phyloP scores from a whole-genome alignment of 2,329 filamentous ascomycete genomes.

The Pseudogymnoascus pannorum region DNA sequence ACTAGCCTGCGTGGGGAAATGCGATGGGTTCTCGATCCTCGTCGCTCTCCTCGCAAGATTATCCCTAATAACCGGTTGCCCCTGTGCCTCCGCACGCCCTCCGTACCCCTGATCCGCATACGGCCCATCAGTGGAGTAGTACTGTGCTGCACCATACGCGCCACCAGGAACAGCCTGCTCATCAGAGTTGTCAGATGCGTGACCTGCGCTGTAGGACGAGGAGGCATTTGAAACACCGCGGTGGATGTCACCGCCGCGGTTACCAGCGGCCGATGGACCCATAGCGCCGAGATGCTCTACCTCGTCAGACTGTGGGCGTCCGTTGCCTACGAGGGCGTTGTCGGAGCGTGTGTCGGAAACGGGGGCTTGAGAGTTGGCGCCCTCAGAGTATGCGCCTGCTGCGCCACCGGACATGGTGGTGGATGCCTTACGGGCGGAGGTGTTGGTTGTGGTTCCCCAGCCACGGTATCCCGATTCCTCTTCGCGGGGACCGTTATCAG shows the following conservation, averaged over 20 bases:
- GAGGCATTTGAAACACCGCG: constrained; percentile 93
- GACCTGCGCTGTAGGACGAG: constrained; percentile 82
- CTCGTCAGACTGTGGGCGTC: constrained; percentile 49
- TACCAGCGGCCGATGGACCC: constrained; percentile 61
- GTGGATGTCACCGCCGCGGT: constrained; percentile 63
- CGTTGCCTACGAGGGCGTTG: constrained; percentile 52
- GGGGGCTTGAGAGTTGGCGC: constrained; percentile 55
- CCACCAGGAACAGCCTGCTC: constrained; percentile 37
- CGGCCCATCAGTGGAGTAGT: constrained; percentile 51
- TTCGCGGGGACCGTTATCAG: constrained; percentile 50
- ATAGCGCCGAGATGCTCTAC: constrained; percentile 79
- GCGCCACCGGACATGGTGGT: constrained; percentile 78
- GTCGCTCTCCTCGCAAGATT: constrained; percentile 90
- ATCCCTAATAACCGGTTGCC: constrained; percentile 82
- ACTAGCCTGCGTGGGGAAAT: constrained; percentile 82
- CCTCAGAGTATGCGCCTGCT: constrained; percentile 65
- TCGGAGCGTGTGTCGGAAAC: constrained; percentile 63
- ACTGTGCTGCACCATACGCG: constrained; percentile 41
- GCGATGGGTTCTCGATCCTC: constrained; percentile 82
- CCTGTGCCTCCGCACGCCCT: constrained; percentile 37
- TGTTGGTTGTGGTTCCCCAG: constrained; percentile 76
- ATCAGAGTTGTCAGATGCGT: constrained; percentile 61
- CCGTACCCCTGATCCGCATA: constrained; percentile 40
- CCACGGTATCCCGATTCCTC: constrained; percentile 81
- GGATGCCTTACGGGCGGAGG: constrained; percentile 73